Base-by-base conservation (phyloP, 352 stramenopile genomes). In the Peronospora belbahrii region DNA sequence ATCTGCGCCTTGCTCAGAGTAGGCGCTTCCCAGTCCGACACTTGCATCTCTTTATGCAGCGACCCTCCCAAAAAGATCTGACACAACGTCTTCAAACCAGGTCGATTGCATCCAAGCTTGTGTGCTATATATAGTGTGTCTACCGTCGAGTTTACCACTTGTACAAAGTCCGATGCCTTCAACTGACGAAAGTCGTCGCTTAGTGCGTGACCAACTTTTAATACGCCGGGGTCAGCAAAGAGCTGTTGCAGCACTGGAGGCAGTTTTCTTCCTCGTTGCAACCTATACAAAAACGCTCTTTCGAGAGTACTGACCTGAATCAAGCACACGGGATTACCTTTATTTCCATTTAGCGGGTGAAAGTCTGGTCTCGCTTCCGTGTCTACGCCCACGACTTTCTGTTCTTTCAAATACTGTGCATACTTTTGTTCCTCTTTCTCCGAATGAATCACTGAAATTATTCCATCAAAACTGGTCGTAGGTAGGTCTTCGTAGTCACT, bases 1-100 rank as follows among this genome's bases (percentile, higher is more conserved):
- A 93, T 83, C 56, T 93, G 81, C 22, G 77, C 70, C 7, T 57
- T 42, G 27, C 65, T 88, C n/a, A 93, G 70, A 6, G 59, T 46
- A 4, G 67, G 42, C 13, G 74, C 69, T 48, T 89, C 81, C 81
- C 78, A 93, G 55, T 93, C 75, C 13, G 81, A 93, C 14, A 89
- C 74, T 48, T 93, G 81, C 81, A 93, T 89, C 34, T 84, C 68
- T 51, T 93, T 93, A 24, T 76, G 80, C 42, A 93, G 79, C 20
- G 49, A 72, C 8, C 67, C 59, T 10, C 58, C 61, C 18, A 88
- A 59, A 59, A 89, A 90, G n/a, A 93, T 42, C 31, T 87, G 72
- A 23, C 71, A 83, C 14, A 85, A 61, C 17, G 75, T 89, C 54
- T 82, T 74, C 10, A 93, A 62, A 11, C 77, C 75, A 3, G 81